A percentile compares a stretch with the other conserved stretches of the same genome.
Evolutionary conservation across 768 basidiomycete genomes (phyloP).

Genomic region (Dictyophora rubrovolvata): DNA sequence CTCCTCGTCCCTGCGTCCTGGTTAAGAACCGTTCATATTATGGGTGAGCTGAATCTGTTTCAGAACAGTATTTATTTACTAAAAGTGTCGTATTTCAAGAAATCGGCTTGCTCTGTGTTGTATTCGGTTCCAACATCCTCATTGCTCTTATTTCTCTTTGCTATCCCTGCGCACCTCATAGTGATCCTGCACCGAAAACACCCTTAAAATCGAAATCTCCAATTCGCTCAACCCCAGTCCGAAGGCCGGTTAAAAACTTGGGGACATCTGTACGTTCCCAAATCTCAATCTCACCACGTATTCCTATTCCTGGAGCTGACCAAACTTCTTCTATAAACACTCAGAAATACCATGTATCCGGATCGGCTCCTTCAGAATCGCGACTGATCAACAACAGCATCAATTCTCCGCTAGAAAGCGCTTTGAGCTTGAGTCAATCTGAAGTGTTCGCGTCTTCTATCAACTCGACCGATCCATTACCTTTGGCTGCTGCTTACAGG

Average conservation of each 20-base stretch:
- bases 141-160: conserved; percentile 1
- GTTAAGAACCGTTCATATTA: background rate
- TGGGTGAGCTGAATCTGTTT: background rate
- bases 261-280: background rate
- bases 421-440: conserved; percentile 1
- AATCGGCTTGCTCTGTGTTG: background rate
- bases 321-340: background rate
- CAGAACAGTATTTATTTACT: background rate
- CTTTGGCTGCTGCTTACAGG: conserved; percentile 2
- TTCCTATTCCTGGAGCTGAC: background rate
- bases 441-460: background rate
- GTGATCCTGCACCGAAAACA: background rate
- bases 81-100: background rate
- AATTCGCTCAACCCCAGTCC: background rate
- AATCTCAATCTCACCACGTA: background rate
- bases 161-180: background rate
- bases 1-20: background rate
- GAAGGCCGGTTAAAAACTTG: background rate
- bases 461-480: background rate
- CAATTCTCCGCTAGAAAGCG: background rate
- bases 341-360: background rate
- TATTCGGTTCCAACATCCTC: conserved; percentile 3
- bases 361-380: background rate
- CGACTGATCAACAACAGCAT: background rate
- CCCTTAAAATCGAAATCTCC: background rate